These are phyloP conservation scores for Cucurbitaria berberidis DNA, from an alignment of 2,329 filamentous ascomycete species.

Conservation along the genomic window DNA sequence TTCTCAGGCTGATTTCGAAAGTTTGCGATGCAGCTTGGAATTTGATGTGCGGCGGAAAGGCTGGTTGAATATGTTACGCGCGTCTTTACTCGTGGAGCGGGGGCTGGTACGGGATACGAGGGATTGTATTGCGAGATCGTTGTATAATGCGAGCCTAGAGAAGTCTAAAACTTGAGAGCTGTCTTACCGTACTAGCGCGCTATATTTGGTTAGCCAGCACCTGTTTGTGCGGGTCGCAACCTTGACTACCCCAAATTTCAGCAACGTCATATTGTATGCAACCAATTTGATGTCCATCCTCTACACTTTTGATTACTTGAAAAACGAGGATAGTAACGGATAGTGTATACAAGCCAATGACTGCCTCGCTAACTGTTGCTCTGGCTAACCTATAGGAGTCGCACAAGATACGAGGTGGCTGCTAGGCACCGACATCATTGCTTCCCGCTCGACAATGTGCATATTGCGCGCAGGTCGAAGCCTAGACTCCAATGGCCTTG, in stretches of 20 bases:
- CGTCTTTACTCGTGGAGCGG: background rate
- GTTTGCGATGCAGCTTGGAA: background rate
- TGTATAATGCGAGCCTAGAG: background rate
- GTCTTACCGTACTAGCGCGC: background rate
- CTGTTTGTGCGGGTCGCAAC: too few species aligned
- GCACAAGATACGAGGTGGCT: constrained; percentile 10
- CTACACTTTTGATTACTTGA: too few species aligned
- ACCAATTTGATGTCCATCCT: too few species aligned
- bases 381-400: background rate
- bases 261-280: too few species aligned
- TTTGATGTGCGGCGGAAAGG: background rate
- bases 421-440: constrained; percentile 3
- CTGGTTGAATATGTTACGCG: background rate
- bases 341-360: background rate
- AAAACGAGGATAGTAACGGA: background rate
- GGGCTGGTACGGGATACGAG: background rate
- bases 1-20: background rate
- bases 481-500: background rate
- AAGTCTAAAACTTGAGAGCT: background rate
- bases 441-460: background rate
- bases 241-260: too few species aligned
- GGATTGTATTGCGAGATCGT: background rate
- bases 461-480: background rate
- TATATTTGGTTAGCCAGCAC: background rate
- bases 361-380: background rate